Base-by-base conservation (phyloP, 768 basidiomycete species). In the Crassisporium funariophilum region DNA sequence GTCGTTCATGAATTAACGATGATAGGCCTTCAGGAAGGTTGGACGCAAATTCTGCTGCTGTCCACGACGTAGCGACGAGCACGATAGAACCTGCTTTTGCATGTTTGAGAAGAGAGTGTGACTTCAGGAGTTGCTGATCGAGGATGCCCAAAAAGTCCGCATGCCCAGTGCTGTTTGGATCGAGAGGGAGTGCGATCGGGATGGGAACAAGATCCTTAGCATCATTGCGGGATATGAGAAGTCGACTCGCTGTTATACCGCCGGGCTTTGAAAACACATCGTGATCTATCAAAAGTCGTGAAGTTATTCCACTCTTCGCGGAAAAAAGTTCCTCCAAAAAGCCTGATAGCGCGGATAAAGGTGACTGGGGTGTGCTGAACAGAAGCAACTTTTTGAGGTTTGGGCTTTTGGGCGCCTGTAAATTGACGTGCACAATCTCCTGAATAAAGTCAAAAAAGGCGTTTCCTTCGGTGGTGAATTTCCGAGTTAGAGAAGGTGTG, bases 181-280 rank as follows among this genome's bases (percentile, higher is more conserved):
- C 75, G 23, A 93, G 64, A 50, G 89, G 83, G 51, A 92, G 56
- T 27, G 73, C 57, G 46, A 79, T 54, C 31, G 81, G 69, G 35
- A 88, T 58, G 13, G 90, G 85, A 13, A 82, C 41, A 49, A 67
- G 64, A 19, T 70, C 69, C 9, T 62, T 52, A 12, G 57, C 55
- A 3, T 59, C 65, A 3, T 75, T 75, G 10, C 78, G 69, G 3
- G 82, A 73, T 22, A 95, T 72, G n/a, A 90, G 60, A 34, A 94
- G 71, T 11, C 86, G 78, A 59, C 83, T 81, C 11, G 79, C 81
- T 11, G 80, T 75, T 41, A 93, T 73, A 9, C 87, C 91, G 29
- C 84, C 87, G 15, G 77, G 72, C 55, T 79, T 84, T 16, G 87
- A 88, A 67, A 88, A 84, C 23, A 81, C 79, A 61, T 95, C 92